Base-by-base conservation (phyloP, 1,139 yeast genomes). In the Zhuliangozyma blackwelliae region DNA sequence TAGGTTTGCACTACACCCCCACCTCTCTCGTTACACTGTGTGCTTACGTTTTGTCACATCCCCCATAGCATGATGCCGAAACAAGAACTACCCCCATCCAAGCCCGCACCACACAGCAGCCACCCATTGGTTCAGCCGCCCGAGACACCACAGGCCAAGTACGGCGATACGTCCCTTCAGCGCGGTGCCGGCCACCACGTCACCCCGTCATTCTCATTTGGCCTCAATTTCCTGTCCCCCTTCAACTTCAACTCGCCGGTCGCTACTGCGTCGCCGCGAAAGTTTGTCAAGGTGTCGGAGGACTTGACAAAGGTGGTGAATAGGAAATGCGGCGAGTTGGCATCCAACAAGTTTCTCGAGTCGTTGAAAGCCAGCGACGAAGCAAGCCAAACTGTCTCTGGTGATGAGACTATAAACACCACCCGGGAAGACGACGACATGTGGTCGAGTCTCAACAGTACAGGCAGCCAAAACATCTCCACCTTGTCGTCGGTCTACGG, bases 141-240 rank as follows among this genome's bases (percentile, higher is more conserved):
- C 11, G 33, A 39, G 20, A 39, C 43, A 16, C 43, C 43, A 9
- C 26, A 40, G 32, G n/a, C n/a, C 25, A 26, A 36, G 25, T 8
- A 19, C 25, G 29, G 29, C 10, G 13, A 25, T 10, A 10, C 10
- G 2, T 10, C 25, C 25, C 32, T n/a, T 25, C 16, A 12, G 16
- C 13, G 25, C 27, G 22, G 10, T 10, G n/a, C n/a, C 4, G 19
- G n/a, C 22, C 31, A 13, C 22, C 9, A 10, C 31, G n/a, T 48
- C 29, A 63, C 71, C 10, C 71, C 74, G 1, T 56, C 69, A 6
- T 67, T 63, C 47, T 57, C 67, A 28, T 66, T 68, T 46, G 72
- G 73, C 5, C 47, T 68, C 27, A 66, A 65, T 31, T 66, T 68
- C 43, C 71, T 65, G 70, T 75, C 75, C 4, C 63, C 72, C 6